Evolutionary conservation across 805 yeast genomes (phyloP).

Genomic region (Candida khao-thaluensis): DNA sequence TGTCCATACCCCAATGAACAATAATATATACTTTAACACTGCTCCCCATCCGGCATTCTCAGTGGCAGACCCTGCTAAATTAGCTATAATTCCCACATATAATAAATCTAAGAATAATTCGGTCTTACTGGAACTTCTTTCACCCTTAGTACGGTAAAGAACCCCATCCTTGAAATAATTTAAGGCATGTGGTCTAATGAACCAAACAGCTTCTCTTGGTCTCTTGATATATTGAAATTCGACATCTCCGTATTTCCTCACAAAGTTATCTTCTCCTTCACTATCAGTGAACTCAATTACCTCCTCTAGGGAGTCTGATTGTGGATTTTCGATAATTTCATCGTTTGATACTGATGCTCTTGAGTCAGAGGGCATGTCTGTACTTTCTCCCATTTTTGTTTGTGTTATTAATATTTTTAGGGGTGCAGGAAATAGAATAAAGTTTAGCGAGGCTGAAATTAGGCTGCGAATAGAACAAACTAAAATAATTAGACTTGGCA

Average conservation of each 20-base stretch:
- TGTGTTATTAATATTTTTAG: too few relatives aligned
- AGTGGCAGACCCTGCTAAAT: conserved; percentile 53
- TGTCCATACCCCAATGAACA: conserved; percentile 60
- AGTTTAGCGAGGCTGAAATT: too few relatives aligned
- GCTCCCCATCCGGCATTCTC: conserved; percentile 49
- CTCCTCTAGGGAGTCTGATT: too few relatives aligned
- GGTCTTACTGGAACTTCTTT: conserved; percentile 49
- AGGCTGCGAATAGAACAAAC: too few relatives aligned
- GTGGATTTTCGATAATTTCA: not conserved
- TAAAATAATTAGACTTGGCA: too few relatives aligned
- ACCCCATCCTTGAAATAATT: conserved; percentile 60
- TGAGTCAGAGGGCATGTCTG: not conserved
- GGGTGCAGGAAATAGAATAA: too few relatives aligned
- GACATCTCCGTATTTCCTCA: conserved; percentile 49
- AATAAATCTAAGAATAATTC: conserved; percentile 63
- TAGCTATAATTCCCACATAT: conserved; percentile 64
- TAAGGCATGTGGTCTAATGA: conserved; percentile 56
- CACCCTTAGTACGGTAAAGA: conserved; percentile 54
- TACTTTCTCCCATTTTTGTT: too few relatives aligned
- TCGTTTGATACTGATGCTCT: not conserved
- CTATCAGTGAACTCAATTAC: conserved; percentile 22
- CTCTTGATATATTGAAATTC: conserved; percentile 45
- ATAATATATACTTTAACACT: conserved; percentile 46
- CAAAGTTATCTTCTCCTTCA: conserved; percentile 43
- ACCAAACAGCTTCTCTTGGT: conserved; percentile 39